phyloP scores from a whole-genome alignment of 2,329 filamentous ascomycete species.

The Lasiodiplodia theobromae region DNA sequence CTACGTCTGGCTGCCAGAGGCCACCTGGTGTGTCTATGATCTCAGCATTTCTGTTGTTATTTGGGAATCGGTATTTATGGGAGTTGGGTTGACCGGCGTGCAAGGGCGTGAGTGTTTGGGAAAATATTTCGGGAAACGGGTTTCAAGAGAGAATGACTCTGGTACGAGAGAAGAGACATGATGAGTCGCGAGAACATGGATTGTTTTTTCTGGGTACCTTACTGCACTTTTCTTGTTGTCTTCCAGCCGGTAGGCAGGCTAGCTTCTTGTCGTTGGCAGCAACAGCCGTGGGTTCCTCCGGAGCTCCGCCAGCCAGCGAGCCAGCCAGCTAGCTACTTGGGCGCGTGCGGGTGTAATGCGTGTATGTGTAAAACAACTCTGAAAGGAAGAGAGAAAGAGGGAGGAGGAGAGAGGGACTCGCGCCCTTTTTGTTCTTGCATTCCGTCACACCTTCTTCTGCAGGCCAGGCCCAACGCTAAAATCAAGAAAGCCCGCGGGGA shows the following conservation, averaged over 20 bases:
- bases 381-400: too few relatives aligned
- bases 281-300: not conserved
- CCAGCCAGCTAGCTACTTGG: not conserved
- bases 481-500: not conserved
- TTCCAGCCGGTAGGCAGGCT: not conserved
- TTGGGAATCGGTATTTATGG: slow-evolving; percentile 7
- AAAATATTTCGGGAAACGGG: not conserved
- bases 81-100: not conserved
- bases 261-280: not conserved
- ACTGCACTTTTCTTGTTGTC: not conserved
- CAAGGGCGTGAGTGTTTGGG: not conserved
- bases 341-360: not conserved
- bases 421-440: not conserved
- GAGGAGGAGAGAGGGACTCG: not conserved
- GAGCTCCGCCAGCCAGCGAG: not conserved
- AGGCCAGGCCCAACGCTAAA: not conserved
- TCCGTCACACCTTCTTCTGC: not conserved
- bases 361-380: not conserved
- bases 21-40: not conserved
- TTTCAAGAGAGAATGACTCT: not conserved
- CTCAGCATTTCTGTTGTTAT: slow-evolving; percentile 6
- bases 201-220: not conserved
- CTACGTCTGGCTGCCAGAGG: not conserved
- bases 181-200: not conserved
- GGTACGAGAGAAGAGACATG: not conserved